These are phyloP conservation scores for Acacia crassicarpa DNA, from an alignment of 306 rosid species.

Conservation along the genomic window DNA sequence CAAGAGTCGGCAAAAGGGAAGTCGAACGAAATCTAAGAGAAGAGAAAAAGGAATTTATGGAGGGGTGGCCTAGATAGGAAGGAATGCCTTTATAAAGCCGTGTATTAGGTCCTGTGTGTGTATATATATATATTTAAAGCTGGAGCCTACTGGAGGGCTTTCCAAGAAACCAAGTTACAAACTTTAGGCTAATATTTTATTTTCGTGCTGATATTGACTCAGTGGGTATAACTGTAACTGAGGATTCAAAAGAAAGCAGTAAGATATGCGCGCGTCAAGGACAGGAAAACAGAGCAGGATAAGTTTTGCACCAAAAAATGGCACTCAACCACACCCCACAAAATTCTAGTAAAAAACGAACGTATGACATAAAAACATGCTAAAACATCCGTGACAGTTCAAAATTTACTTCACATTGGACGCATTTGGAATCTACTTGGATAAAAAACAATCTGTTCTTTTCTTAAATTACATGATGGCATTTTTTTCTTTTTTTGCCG, in stretches of 20 bases:
- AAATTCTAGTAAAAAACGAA: conserved; percentile 1
- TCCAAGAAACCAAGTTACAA: conserved; percentile 87
- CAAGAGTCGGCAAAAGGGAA: background rate
- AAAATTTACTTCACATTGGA: conserved; percentile 30
- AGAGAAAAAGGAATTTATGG: conserved; percentile 33
- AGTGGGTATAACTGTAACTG: conserved; percentile 39
- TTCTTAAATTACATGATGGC: background rate
- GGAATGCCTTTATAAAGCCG: conserved; percentile 35
- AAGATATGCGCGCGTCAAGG: background rate
- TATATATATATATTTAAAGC: conserved; percentile 25
- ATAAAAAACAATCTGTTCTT: background rate
- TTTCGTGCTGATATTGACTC: conserved; percentile 13
- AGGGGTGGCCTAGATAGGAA: conserved; percentile 45
- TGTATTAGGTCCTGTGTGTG: conserved; percentile 10
- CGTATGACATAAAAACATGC: background rate
- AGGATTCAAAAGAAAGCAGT: conserved; percentile 22
- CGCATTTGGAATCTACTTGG: conserved; percentile 2
- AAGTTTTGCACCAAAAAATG: background rate
- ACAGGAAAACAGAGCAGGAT: background rate
- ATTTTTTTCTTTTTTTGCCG: too few relatives aligned
- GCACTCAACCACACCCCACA: background rate
- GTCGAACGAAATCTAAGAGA: conserved; percentile 19
- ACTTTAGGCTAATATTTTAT: conserved; percentile 34
- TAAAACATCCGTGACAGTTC: background rate
- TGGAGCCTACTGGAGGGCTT: conserved; percentile 57